phyloP scores from a whole-genome alignment of 2,329 filamentous ascomycete genomes.

The Cercospora beticola region DNA sequence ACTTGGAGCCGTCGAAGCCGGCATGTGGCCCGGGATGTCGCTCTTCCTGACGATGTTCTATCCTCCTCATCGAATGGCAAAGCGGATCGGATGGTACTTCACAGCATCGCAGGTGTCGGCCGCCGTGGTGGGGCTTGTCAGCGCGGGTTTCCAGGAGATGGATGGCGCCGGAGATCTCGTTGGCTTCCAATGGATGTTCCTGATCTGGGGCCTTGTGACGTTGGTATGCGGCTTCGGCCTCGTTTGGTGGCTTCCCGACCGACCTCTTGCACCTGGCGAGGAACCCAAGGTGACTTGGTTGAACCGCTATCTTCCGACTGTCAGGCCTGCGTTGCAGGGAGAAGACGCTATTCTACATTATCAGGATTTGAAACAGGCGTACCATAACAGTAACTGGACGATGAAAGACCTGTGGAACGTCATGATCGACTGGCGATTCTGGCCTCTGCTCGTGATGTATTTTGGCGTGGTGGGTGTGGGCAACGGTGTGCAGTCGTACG shows the following conservation, averaged over 20 bases:
- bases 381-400: constrained; percentile 72
- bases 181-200: constrained; percentile 90
- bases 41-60: constrained; percentile 93
- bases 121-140: constrained; percentile 83
- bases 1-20: constrained; percentile 82
- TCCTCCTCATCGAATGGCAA: constrained; percentile 79
- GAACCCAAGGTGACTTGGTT: constrained; percentile 52
- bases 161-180: constrained; percentile 73
- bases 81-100: constrained; percentile 86
- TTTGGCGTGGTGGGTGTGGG: constrained; percentile 92
- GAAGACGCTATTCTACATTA: constrained; percentile 82
- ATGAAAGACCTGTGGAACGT: constrained; percentile 68
- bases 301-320: constrained; percentile 65
- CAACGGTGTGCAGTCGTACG: constrained; percentile 85
- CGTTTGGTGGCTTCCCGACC: constrained; percentile 88
- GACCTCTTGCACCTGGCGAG: constrained; percentile 73
- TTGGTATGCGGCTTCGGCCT: constrained; percentile 69
- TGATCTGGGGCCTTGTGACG: constrained; percentile 77
- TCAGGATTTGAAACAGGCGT: constrained; percentile 75
- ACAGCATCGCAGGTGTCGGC: constrained; percentile 87
- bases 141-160: constrained; percentile 89
- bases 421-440: constrained; percentile 81
- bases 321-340: constrained; percentile 69
- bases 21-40: constrained; percentile 94
- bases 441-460: constrained; percentile 87